Evolutionary conservation across 176 grass and related monocot species (phyloP), one percentile per base, ranked within the genome.

Genomic region (Oryza glumipatula): DNA sequence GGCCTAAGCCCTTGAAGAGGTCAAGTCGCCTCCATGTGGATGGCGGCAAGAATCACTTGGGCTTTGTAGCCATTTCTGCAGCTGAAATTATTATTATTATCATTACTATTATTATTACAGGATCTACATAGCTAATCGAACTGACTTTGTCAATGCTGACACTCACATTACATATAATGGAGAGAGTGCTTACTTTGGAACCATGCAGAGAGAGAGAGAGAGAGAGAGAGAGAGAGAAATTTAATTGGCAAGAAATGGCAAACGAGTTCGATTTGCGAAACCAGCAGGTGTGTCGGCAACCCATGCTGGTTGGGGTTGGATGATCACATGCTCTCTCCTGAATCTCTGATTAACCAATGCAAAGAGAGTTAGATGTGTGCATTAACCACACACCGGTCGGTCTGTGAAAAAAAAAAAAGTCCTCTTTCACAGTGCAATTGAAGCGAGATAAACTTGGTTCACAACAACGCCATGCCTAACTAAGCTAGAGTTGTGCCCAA

Each of bases 21-120:
- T 47, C 61, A 84, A 74, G 38, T 36, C 67, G 33, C 23, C 26
- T 49, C 58, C 11, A 54, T 67, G 72, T 82, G 79, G 56, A 61
- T 61, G 56, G 21, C 21, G 56, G 56, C 56, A 70, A 32, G 75
- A 10, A 7, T 72, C 65, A 44, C 64, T 43, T 17, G 33, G 74
- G 70, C 76, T 47, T 8, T 84, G 60, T 35, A 69, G 30, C 39
- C 44, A 67, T 73, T 44, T 72, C 65, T 67, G 19, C 46, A 43
- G 41, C 21, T 49, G 38, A 14, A 78, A 47, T 41, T 41, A 41
- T 14, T 68, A 41, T 41, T 41, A 41, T 14, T 68, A 38, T 38
- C 5, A 41, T 41, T 41, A 41, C 1, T 8, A 41, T 41, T 41
- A 41, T 14, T 68, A 87, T 70, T 61, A 9, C 21, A n/a, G 56